phyloP scores from a whole-genome alignment of 805 yeast species.

The Blastobotrys americana region DNA sequence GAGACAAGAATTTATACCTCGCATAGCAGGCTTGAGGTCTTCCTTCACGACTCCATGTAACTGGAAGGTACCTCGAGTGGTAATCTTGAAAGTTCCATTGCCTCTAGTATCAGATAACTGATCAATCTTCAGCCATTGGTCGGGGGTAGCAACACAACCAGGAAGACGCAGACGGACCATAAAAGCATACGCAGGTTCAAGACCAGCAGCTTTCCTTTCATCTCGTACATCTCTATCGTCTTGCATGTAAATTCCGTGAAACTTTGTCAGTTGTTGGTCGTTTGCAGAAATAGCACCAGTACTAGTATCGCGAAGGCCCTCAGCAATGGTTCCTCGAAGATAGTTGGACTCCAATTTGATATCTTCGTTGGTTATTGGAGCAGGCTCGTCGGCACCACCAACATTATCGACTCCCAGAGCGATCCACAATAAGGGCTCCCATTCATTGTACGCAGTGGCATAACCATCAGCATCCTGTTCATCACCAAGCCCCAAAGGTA shows the following conservation, averaged over 20 bases:
- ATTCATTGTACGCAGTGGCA: slow-evolving; percentile 79
- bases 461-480: slow-evolving; percentile 97
- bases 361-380: slow-evolving; percentile 91
- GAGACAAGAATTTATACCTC: slow-evolving; percentile 84
- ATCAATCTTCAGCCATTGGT: slow-evolving; percentile 83
- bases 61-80: slow-evolving; percentile 96
- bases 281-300: slow-evolving; percentile 89
- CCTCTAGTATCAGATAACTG: slow-evolving; percentile 73
- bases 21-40: slow-evolving; percentile 79
- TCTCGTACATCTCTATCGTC: slow-evolving; percentile 96
- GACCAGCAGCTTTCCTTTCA: slow-evolving; percentile 81
- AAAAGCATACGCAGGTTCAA: slow-evolving; percentile 94
- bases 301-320: slow-evolving; percentile 68
- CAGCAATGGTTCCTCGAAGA: slow-evolving; percentile 88
- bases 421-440: slow-evolving; percentile 84
- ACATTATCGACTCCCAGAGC: slow-evolving; percentile 79
- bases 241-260: slow-evolving; percentile 98
- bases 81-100: slow-evolving; percentile 86
- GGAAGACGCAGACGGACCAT: slow-evolving; percentile 96
- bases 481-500: slow-evolving; percentile 83
- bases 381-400: slow-evolving; percentile 82
- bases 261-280: slow-evolving; percentile 91
- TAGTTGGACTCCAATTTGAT: slow-evolving; percentile 82
- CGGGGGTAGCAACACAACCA: slow-evolving; percentile 82
- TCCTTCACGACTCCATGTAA: slow-evolving; percentile 90